Conservation (phyloP, 1,284 basidiomycete genomes). For the Tilletia walkeri region DNA sequence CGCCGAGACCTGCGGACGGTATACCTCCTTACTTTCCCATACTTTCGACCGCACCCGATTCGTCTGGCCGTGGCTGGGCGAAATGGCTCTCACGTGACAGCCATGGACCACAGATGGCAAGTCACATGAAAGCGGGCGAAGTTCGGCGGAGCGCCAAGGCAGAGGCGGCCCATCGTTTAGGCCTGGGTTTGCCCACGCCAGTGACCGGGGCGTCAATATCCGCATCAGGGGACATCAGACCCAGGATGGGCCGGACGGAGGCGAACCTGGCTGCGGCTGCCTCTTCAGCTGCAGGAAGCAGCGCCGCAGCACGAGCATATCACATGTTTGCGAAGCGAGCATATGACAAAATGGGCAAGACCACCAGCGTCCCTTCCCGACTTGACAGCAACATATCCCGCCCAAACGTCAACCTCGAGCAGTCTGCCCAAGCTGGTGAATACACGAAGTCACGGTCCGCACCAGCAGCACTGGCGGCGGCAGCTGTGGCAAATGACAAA, state of each 20-base stretch:
- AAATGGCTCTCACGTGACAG: not conserved
- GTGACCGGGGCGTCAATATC: not conserved
- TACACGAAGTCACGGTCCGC: not conserved
- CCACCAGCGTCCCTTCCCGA: not conserved
- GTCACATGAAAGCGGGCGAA: not conserved
- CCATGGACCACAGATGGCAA: not conserved
- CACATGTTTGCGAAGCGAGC: constrained; percentile 15
- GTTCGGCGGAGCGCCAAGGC: constrained; percentile 4
- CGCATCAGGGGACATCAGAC: not conserved
- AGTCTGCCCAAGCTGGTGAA: too few relatives aligned
- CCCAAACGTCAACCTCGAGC: not conserved
- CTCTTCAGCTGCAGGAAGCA: not conserved
- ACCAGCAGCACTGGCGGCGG: not conserved
- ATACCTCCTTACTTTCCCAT: constrained; percentile 10
- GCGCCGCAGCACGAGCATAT: constrained; percentile 11
- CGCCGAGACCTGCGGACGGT: not conserved
- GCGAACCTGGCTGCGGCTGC: not conserved
- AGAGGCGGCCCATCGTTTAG: not conserved
- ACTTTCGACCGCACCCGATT: not conserved
- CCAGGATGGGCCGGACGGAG: not conserved
- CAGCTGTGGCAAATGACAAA: not conserved
- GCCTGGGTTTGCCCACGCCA: not conserved
- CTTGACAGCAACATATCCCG: not conserved
- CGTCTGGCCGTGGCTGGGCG: not conserved
- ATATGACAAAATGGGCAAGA: constrained; percentile 13